These are phyloP conservation scores for Crithidia fasciculata DNA, from an alignment of 208 protist species.

Conservation along the genomic window DNA sequence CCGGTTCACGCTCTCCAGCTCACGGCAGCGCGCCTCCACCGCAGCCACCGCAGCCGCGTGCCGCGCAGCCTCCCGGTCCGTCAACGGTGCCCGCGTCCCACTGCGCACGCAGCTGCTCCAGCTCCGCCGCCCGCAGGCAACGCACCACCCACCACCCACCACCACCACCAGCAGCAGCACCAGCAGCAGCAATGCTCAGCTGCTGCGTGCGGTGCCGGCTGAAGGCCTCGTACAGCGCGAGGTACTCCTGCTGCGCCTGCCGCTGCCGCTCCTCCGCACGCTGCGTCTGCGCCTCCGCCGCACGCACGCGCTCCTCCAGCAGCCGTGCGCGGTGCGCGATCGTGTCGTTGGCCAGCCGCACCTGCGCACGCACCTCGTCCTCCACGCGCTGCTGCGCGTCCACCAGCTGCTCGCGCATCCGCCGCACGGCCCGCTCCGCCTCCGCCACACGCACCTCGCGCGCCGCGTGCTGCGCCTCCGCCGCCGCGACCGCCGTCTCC, in stretches of 20 bases:
- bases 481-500: conserved; percentile 33
- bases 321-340: conserved; percentile 52
- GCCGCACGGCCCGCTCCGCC: conserved; percentile 62
- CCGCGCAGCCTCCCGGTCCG: conserved; percentile 53
- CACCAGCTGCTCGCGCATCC: conserved; percentile 62
- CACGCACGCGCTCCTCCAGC: conserved; percentile 56
- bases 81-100: conserved; percentile 49
- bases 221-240: conserved; percentile 74
- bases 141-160: not conserved
- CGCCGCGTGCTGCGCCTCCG: conserved; percentile 44
- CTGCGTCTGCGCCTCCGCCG: conserved; percentile 60
- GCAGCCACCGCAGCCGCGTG: conserved; percentile 40
- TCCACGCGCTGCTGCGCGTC: conserved; percentile 74
- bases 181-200: conserved; percentile 30
- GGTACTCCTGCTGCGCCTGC: conserved; percentile 70
- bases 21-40: conserved; percentile 30
- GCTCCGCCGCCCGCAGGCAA: conserved; percentile 5
- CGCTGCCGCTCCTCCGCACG: conserved; percentile 75
- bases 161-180: not conserved
- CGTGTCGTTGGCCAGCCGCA: conserved; percentile 80
- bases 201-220: conserved; percentile 63
- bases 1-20: conserved; percentile 70
- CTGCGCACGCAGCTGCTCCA: conserved; percentile 43
- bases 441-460: conserved; percentile 49
- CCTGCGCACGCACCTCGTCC: conserved; percentile 73